Percentiles rank a stretch among this genome's conserved stretches.
phyloP scores from a whole-genome alignment of 768 basidiomycete genomes.

The Boletus coccyginus region DNA sequence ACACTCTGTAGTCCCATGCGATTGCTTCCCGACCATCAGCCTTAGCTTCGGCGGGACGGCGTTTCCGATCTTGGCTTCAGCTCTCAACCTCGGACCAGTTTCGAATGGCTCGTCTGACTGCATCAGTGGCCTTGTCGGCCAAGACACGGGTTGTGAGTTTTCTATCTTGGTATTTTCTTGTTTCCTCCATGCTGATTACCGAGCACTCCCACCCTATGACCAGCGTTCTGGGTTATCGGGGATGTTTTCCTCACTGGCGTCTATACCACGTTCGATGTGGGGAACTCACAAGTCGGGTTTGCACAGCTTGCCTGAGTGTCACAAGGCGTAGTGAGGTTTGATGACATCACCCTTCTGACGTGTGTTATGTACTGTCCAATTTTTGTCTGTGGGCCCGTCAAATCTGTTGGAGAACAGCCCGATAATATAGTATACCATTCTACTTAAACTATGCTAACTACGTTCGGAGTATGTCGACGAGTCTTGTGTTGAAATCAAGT shows the following conservation, averaged over 20 bases:
- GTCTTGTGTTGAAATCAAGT: too few species aligned
- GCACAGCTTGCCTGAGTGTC: constrained; percentile 16
- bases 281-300: constrained; percentile 34
- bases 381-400: too few species aligned
- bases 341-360: too few species aligned
- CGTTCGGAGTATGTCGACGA: too few species aligned
- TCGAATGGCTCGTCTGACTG: constrained; percentile 26
- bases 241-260: constrained; percentile 40
- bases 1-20: constrained; percentile 25
- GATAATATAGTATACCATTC: too few species aligned
- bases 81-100: constrained; percentile 38
- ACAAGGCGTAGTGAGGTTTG: too few species aligned
- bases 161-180: too few species aligned
- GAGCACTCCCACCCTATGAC: not conserved
- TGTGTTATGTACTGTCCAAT: too few species aligned
- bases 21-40: constrained; percentile 24
- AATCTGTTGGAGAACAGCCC: too few species aligned
- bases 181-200: not conserved
- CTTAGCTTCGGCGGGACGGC: constrained; percentile 36
- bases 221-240: constrained; percentile 30
- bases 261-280: constrained; percentile 40
- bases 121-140: constrained; percentile 26
- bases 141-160: constrained; percentile 8
- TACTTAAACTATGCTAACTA: too few species aligned
- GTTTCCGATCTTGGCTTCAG: constrained; percentile 30